A percentile compares a stretch with the other conserved stretches of the same genome.
These are phyloP conservation scores for Curvularia hawaiiensis DNA, from an alignment of 2,329 filamentous ascomycete species.

Conservation along the genomic window DNA sequence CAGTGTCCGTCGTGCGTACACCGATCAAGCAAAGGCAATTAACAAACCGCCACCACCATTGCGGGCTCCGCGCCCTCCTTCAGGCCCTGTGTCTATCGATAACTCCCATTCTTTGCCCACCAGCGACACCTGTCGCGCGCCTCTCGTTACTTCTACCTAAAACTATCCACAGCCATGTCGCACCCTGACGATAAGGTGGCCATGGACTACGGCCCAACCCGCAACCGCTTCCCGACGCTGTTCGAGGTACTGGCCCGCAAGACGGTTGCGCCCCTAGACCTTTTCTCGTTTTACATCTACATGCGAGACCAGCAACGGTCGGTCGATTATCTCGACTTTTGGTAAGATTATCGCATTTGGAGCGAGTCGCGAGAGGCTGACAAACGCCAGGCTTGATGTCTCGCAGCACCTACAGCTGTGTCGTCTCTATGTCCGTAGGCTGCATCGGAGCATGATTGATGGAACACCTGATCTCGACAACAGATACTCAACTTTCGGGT, in stretches of 20 bases:
- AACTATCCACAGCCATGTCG: slow-evolving; percentile 29
- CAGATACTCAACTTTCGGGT: slow-evolving; percentile 80
- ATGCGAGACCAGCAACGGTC: slow-evolving; percentile 99
- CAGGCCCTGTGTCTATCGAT: slow-evolving; percentile 29
- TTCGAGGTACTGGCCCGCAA: slow-evolving; percentile 94
- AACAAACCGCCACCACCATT: slow-evolving; percentile 19
- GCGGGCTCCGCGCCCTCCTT: slow-evolving; percentile 28
- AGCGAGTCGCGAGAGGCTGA: slow-evolving; percentile 26
- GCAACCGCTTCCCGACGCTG: slow-evolving; percentile 89
- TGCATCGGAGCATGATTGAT: slow-evolving; percentile 89
- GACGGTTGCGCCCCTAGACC: slow-evolving; percentile 92
- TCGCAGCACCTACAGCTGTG: slow-evolving; percentile 98
- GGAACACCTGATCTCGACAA: slow-evolving; percentile 92
- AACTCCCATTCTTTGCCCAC: slow-evolving; percentile 20
- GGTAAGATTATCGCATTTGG: slow-evolving; percentile 61
- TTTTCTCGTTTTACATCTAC: slow-evolving; percentile 99
- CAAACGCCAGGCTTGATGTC: slow-evolving; percentile 82
- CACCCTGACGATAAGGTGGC: slow-evolving; percentile 18
- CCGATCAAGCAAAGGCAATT: slow-evolving; percentile 3
- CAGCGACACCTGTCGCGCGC: slow-evolving; percentile 27
- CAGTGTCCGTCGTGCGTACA: slow-evolving; percentile 22
- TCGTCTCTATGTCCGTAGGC: slow-evolving; percentile 93
- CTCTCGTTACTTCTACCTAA: slow-evolving; percentile 16
- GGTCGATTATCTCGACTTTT: slow-evolving; percentile 98
- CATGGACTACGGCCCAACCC: slow-evolving; percentile 43